Evolutionary conservation across 495 filamentous ascomycete genomes (phyloP).

Genomic region (Physcia stellaris): DNA sequence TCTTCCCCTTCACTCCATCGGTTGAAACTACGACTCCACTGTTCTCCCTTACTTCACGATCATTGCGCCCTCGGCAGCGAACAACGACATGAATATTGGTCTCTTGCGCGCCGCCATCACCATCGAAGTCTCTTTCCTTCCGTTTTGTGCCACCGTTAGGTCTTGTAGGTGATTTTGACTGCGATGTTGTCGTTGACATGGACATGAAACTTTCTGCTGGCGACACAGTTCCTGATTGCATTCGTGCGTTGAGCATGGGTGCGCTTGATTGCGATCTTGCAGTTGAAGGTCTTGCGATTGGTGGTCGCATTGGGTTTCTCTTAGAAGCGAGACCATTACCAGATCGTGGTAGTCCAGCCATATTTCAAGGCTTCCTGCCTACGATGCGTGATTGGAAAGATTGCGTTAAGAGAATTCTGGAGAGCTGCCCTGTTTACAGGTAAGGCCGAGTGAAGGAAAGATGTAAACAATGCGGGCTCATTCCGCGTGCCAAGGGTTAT

Average conservation of each 20-base stretch:
- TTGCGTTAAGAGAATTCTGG: too few relatives aligned
- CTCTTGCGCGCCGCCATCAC: constrained; percentile 58
- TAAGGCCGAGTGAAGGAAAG: too few relatives aligned
- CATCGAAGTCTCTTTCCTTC: constrained; percentile 73
- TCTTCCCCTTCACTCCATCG: constrained; percentile 71
- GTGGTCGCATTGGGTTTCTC: constrained; percentile 42
- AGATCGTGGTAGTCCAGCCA: constrained; percentile 44
- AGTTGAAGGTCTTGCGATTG: constrained; percentile 30
- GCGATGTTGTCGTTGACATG: constrained; percentile 33
- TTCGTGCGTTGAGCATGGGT: constrained; percentile 27
- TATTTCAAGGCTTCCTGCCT: too few relatives aligned
- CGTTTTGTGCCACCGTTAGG: constrained; percentile 45
- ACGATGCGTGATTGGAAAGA: too few relatives aligned
- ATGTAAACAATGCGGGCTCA: too few relatives aligned
- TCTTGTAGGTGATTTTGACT: constrained; percentile 29
- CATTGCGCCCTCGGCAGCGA: constrained; percentile 80
- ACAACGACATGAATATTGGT: constrained; percentile 98
- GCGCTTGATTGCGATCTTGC: constrained; percentile 31
- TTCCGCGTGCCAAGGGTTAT: too few relatives aligned
- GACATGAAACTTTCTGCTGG: constrained; percentile 52
- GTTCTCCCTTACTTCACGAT: constrained; percentile 84
- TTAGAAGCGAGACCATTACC: constrained; percentile 34
- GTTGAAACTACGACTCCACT: constrained; percentile 82
- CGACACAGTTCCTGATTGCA: constrained; percentile 35
- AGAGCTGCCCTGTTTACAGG: too few relatives aligned